phyloP scores from a whole-genome alignment of 164 flowering plant genomes.

The Litsea cubeba region DNA sequence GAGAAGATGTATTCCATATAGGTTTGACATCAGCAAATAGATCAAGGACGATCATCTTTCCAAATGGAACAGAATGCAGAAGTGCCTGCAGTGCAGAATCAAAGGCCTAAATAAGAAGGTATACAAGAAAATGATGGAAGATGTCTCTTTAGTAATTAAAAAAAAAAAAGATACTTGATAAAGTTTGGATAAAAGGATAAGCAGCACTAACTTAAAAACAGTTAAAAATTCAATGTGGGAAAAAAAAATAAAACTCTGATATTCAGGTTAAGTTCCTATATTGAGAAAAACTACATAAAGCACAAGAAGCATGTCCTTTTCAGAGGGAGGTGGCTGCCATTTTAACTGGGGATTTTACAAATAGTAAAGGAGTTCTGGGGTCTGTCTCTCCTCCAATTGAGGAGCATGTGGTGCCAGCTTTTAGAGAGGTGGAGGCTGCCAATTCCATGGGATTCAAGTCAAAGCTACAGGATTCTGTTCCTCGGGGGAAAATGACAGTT shows the following conservation, averaged over 20 bases:
- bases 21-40: slow-evolving; percentile 97
- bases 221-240: neutral
- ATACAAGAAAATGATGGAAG: neutral
- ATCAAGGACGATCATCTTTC: slow-evolving; percentile 98
- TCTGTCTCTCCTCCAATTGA: too few relatives aligned
- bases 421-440: too few relatives aligned
- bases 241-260: neutral
- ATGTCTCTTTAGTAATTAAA: neutral
- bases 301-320: too few relatives aligned
- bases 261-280: neutral
- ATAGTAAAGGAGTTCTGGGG: too few relatives aligned
- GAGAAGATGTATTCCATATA: slow-evolving; percentile 78
- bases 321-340: too few relatives aligned
- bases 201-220: neutral
- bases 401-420: too few relatives aligned
- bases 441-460: too few relatives aligned
- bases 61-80: slow-evolving; percentile 90
- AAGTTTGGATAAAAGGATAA: neutral
- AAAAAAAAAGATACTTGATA: neutral
- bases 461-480: too few relatives aligned
- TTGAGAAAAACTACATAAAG: neutral
- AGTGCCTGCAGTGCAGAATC: slow-evolving; percentile 75
- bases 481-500: too few relatives aligned
- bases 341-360: too few relatives aligned
- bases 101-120: slow-evolving; percentile 1